Percentiles rank a stretch among this genome's conserved stretches.
phyloP scores from a whole-genome alignment of 441 rosid species.

The Adansonia gregorii region DNA sequence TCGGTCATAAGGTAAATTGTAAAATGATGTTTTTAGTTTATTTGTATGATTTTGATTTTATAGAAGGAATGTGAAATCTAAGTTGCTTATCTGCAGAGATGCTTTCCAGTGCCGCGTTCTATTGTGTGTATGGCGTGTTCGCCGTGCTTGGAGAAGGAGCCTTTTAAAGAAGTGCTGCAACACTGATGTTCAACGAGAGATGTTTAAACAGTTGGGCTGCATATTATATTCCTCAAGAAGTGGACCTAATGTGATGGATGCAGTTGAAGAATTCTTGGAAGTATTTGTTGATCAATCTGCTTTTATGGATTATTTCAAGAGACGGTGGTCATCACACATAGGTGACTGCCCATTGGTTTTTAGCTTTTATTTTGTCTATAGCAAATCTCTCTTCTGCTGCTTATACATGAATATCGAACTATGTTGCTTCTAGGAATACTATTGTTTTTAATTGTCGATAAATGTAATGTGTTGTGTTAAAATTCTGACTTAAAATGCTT shows the following conservation, averaged over 20 bases:
- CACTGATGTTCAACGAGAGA: slow-evolving; percentile 50
- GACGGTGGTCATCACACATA: slow-evolving; percentile 48
- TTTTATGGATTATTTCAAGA: slow-evolving; percentile 56
- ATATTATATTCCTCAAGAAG: slow-evolving; percentile 50
- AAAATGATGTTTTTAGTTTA: slow-evolving; percentile 12
- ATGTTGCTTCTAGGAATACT: background rate
- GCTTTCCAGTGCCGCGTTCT: slow-evolving; percentile 53
- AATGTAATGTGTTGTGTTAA: background rate
- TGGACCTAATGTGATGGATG: slow-evolving; percentile 36
- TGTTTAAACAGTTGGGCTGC: slow-evolving; percentile 54
- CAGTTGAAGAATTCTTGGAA: slow-evolving; percentile 54
- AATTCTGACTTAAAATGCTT: slow-evolving; percentile 11
- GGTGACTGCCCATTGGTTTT: slow-evolving; percentile 41
- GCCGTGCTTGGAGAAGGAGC: slow-evolving; percentile 56
- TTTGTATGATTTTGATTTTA: slow-evolving; percentile 6
- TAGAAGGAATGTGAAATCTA: slow-evolving; percentile 27
- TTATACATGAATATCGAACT: background rate
- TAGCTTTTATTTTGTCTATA: slow-evolving; percentile 5
- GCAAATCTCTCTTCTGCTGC: background rate
- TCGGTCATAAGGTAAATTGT: slow-evolving; percentile 45
- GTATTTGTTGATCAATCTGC: slow-evolving; percentile 52
- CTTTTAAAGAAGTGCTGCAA: slow-evolving; percentile 52
- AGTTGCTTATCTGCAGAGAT: slow-evolving; percentile 46
- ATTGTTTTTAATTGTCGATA: background rate
- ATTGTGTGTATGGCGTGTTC: slow-evolving; percentile 53